phyloP scores from a whole-genome alignment of 345 rosid species.

The Noccaea bulbosa region DNA sequence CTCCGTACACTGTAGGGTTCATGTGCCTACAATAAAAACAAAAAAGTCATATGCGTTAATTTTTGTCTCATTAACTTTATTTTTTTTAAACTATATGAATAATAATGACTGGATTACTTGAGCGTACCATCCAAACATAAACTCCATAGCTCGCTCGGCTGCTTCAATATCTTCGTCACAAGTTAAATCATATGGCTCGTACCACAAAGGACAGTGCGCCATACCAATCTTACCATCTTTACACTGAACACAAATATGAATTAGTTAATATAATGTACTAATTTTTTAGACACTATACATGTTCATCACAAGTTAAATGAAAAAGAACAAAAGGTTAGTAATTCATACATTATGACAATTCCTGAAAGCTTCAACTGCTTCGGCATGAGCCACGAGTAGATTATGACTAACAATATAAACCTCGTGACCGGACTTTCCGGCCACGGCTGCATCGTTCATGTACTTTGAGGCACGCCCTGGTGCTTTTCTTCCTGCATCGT shows the following conservation, averaged over 20 bases:
- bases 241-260: slow-evolving; percentile 17
- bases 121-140: slow-evolving; percentile 43
- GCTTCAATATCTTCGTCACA: slow-evolving; percentile 35
- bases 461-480: slow-evolving; percentile 47
- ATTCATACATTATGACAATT: slow-evolving; percentile 23
- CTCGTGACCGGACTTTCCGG: slow-evolving; percentile 42
- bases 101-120: background rate
- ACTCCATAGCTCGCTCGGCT: slow-evolving; percentile 43
- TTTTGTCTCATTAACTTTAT: background rate
- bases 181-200: slow-evolving; percentile 36
- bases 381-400: slow-evolving; percentile 42
- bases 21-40: slow-evolving; percentile 35
- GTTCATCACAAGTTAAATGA: background rate
- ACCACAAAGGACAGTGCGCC: slow-evolving; percentile 42
- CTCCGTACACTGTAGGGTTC: slow-evolving; percentile 51
- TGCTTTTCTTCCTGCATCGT: slow-evolving; percentile 41
- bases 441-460: slow-evolving; percentile 32
- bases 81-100: background rate
- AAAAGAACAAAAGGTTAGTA: slow-evolving; percentile 1
- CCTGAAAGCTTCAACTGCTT: slow-evolving; percentile 42
- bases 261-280: background rate
- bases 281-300: background rate
- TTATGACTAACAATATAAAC: slow-evolving; percentile 40
- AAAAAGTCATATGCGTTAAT: background rate
- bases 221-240: slow-evolving; percentile 45